Evolutionary conservation across 2,329 filamentous ascomycete species (phyloP).

Genomic region (Furcasterigmium furcatum): DNA sequence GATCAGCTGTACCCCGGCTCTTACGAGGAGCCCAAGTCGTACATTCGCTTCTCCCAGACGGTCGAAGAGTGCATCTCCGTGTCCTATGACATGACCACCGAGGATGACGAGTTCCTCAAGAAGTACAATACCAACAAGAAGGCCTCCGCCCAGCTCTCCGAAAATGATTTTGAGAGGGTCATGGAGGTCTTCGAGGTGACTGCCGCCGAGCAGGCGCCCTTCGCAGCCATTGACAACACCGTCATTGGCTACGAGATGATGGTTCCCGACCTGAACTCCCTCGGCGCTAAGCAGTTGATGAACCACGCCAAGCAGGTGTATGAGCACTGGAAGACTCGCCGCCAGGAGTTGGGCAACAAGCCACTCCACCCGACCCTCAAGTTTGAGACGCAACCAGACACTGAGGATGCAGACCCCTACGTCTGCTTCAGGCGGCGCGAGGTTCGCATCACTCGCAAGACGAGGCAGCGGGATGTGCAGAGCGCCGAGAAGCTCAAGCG

Average conservation of each 20-base stretch:
- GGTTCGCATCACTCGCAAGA: conserved; percentile 91
- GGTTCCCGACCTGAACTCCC: conserved; percentile 60
- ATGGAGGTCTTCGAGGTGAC: conserved; percentile 95
- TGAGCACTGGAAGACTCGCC: conserved; percentile 80
- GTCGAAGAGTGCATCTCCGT: conserved; percentile 92
- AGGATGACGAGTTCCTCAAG: conserved; percentile 83
- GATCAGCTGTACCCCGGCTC: conserved; percentile 78
- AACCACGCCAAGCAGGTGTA: conserved; percentile 74
- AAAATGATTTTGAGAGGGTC: conserved; percentile 89
- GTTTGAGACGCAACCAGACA: conserved; percentile 91
- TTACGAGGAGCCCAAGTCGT: conserved; percentile 84
- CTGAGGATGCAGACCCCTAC: conserved; percentile 93
- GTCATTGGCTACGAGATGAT: conserved; percentile 76
- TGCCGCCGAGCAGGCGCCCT: conserved; percentile 79
- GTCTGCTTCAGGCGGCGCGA: conserved; percentile 97
- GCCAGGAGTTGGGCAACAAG: conserved; percentile 64
- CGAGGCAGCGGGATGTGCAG: conserved; percentile 87
- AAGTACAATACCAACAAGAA: conserved; percentile 77
- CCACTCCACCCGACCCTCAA: conserved; percentile 78
- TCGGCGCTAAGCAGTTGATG: conserved; percentile 46
- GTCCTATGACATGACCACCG: conserved; percentile 90
- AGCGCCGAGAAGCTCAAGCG: conserved; percentile 93
- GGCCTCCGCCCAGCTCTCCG: conserved; percentile 64
- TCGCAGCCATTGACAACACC: conserved; percentile 84
- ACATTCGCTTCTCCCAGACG: conserved; percentile 96